A percentile compares a stretch with the other conserved stretches of the same genome.
Evolutionary conservation across 2,329 filamentous ascomycete species (phyloP).

Genomic region (Ceratocystis colombiana): DNA sequence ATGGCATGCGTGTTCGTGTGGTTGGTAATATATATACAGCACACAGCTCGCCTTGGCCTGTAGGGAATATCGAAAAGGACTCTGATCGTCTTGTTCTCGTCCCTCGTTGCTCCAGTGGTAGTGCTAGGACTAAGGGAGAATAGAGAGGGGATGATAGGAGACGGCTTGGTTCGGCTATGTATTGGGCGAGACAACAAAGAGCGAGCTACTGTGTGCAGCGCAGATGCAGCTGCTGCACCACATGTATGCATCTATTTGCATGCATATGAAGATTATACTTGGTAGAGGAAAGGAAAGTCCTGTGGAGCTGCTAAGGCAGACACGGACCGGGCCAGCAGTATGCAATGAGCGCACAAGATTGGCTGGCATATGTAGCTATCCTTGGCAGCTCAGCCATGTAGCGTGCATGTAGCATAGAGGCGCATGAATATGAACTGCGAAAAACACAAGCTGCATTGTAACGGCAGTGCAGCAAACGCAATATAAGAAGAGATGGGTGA

Average conservation of each 20-base stretch:
- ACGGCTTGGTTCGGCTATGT: neutral
- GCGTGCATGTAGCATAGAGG: neutral
- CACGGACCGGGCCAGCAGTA: too few species aligned
- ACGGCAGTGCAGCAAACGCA: neutral
- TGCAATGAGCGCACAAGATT: neutral
- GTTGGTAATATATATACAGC: neutral
- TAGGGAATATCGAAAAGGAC: neutral
- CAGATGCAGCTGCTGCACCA: neutral
- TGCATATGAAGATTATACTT: neutral
- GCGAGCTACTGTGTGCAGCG: neutral
- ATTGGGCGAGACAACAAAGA: neutral
- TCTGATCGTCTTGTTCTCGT: neutral
- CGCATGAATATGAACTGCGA: neutral
- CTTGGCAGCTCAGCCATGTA: neutral
- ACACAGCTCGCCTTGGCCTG: neutral
- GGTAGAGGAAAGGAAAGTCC: too few species aligned
- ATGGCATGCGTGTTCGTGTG: neutral
- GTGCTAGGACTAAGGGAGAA: neutral
- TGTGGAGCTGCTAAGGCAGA: too few species aligned
- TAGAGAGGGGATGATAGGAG: neutral
- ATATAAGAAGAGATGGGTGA: neutral
- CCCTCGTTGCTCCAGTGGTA: conserved; percentile 3
- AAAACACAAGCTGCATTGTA: neutral
- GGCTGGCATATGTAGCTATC: conserved; percentile 8
- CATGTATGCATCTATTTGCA: neutral